These are phyloP conservation scores for Cytospora leucostoma DNA, from an alignment of 2,329 filamentous ascomycete genomes.

Conservation along the genomic window DNA sequence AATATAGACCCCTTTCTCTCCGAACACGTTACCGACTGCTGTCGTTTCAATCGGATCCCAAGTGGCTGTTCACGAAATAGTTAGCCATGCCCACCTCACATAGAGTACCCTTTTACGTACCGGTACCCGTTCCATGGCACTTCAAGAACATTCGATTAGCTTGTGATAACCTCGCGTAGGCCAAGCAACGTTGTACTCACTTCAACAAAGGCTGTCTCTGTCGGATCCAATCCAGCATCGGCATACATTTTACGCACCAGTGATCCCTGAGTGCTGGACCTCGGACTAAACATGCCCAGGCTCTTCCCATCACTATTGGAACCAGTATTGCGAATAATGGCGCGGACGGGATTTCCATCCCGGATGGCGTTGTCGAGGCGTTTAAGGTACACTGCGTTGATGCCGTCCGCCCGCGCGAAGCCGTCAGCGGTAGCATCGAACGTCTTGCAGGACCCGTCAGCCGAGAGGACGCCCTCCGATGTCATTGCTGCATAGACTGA, in stretches of 20 bases:
- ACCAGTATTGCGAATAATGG: constrained; percentile 52
- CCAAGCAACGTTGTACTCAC: no score
- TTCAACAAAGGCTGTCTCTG: no score
- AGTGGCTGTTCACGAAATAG: constrained; percentile 15
- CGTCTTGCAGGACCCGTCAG: constrained; percentile 30
- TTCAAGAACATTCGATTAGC: constrained; percentile 33
- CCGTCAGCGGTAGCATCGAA: constrained; percentile 47
- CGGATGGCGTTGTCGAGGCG: constrained; percentile 30
- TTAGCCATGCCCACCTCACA: no score
- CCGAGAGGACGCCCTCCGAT: constrained; percentile 27
- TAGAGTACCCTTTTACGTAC: no score
- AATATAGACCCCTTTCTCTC: constrained; percentile 31
- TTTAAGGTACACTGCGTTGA: constrained; percentile 57
- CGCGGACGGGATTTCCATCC: constrained; percentile 52
- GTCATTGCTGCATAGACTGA: constrained; percentile 30
- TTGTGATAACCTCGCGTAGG: no score
- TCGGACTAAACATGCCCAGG: no score
- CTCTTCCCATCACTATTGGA: no score
- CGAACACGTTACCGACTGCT: constrained; percentile 38
- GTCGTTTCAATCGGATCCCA: constrained; percentile 41
- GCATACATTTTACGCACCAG: no score
- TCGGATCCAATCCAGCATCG: no score
- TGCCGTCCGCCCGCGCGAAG: constrained; percentile 62
- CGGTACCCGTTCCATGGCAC: constrained; percentile 39
- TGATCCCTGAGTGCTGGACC: no score